A percentile compares a stretch with the other conserved stretches of the same genome.
Conservation (phyloP, 176 grass and related monocot genomes). For the Rhynchospora breviuscula region DNA sequence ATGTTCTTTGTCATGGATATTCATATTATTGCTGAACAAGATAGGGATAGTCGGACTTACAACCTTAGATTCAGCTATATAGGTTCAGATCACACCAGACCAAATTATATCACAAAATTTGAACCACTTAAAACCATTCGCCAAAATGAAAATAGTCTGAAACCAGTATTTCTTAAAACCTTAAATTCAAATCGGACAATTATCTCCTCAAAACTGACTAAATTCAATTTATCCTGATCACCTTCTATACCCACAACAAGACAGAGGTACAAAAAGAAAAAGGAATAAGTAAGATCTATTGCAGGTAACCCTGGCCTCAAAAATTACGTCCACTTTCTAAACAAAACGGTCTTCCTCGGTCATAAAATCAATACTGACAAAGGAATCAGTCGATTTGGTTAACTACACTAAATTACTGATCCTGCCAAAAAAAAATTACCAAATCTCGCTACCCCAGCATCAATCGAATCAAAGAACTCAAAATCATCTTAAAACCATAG, state of each 20-base stretch:
- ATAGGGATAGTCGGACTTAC: background rate
- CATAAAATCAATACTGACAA: background rate
- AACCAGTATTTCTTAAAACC: background rate
- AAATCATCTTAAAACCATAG: conserved; percentile 1
- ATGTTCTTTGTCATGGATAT: background rate
- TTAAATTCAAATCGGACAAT: background rate
- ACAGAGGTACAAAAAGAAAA: background rate
- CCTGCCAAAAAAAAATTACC: background rate
- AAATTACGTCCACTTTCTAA: background rate
- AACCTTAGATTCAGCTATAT: background rate
- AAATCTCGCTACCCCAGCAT: background rate
- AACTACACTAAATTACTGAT: background rate
- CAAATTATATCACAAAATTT: background rate
- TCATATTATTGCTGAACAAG: background rate
- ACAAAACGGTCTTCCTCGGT: background rate
- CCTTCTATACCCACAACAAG: background rate
- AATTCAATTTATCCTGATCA: background rate
- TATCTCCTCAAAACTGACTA: background rate
- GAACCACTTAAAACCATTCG: background rate
- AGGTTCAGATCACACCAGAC: background rate
- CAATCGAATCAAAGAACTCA: background rate
- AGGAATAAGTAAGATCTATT: background rate
- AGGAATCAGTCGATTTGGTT: background rate
- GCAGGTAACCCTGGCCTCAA: background rate
- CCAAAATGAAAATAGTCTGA: background rate